These are phyloP conservation scores for Plicaturopsis crispa DNA, from an alignment of 768 basidiomycete species.

Conservation along the genomic window DNA sequence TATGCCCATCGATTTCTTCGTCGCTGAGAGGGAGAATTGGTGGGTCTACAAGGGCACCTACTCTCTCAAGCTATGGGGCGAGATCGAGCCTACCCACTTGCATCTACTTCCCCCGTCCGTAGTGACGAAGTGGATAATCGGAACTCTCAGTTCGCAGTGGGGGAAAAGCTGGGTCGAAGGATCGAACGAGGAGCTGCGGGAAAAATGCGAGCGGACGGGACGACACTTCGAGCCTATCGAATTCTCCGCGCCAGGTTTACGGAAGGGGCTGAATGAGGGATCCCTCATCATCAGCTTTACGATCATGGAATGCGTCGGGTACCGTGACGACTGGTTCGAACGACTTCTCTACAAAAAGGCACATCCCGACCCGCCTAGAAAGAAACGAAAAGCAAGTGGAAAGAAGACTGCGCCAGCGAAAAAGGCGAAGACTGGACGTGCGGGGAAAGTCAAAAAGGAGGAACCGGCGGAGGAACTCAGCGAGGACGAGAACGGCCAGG, in stretches of 20 bases:
- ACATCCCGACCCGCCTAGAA: constrained; percentile 11
- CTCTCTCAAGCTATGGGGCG: constrained; percentile 6
- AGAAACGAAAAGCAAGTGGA: too few species aligned
- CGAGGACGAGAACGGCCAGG: too few species aligned
- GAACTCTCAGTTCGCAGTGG: constrained; percentile 4
- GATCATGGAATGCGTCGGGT: constrained; percentile 14
- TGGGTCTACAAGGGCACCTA: constrained; percentile 7
- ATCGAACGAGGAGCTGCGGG: constrained; percentile 2
- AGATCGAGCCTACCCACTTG: constrained; percentile 9
- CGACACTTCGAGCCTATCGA: constrained; percentile 6
- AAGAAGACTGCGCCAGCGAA: too few species aligned
- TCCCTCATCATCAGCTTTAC: constrained; percentile 11
- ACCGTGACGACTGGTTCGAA: constrained; percentile 13
- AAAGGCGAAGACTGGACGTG: too few species aligned
- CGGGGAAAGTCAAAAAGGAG: too few species aligned
- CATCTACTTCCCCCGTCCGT: constrained; percentile 4
- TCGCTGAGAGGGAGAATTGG: constrained; percentile 7
- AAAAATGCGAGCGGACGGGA: constrained; percentile 1
- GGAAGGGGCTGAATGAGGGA: constrained; percentile 11
- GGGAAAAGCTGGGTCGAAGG: constrained; percentile 1
- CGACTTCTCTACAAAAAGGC: constrained; percentile 8
- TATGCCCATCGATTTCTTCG: constrained; percentile 10
- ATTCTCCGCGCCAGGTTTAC: constrained; percentile 3
- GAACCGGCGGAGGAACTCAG: too few species aligned
- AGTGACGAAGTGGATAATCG: constrained; percentile 7